phyloP scores from a whole-genome alignment of 2,329 filamentous ascomycete genomes.

The Fusarium verrucosum region DNA sequence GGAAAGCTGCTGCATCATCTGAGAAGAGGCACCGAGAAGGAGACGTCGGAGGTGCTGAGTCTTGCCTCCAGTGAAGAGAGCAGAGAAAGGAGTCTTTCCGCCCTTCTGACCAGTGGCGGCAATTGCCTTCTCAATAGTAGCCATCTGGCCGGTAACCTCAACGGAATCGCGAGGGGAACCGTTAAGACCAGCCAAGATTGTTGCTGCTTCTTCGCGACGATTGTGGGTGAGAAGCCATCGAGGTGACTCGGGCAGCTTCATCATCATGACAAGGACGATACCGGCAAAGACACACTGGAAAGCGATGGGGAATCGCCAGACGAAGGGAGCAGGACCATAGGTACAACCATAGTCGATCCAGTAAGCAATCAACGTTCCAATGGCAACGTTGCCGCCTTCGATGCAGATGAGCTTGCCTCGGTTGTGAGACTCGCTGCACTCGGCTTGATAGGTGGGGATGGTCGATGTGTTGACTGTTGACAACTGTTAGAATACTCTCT shows the following conservation, averaged over 20 bases:
- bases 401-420: conserved; percentile 65
- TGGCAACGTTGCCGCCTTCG: conserved; percentile 53
- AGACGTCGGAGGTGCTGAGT: conserved; percentile 73
- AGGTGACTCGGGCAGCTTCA: conserved; percentile 58
- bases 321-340: conserved; percentile 56
- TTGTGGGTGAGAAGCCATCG: conserved; percentile 59
- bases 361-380: conserved; percentile 55
- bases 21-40: conserved; percentile 66
- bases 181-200: conserved; percentile 44
- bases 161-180: conserved; percentile 57
- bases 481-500: neutral
- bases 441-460: conserved; percentile 65
- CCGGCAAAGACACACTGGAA: conserved; percentile 52
- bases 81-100: conserved; percentile 59
- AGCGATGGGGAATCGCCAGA: conserved; percentile 66
- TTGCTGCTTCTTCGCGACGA: conserved; percentile 52
- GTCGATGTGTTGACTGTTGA: conserved; percentile 58
- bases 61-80: conserved; percentile 69
- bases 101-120: conserved; percentile 59
- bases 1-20: conserved; percentile 71
- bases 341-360: conserved; percentile 56
- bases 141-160: conserved; percentile 66
- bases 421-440: conserved; percentile 62
- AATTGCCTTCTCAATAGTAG: conserved; percentile 60
- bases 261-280: conserved; percentile 54